Percentiles rank a stretch among this genome's conserved stretches.
phyloP scores from a whole-genome alignment of 2,329 filamentous ascomycete species.

The Verticillium albo-atrum region DNA sequence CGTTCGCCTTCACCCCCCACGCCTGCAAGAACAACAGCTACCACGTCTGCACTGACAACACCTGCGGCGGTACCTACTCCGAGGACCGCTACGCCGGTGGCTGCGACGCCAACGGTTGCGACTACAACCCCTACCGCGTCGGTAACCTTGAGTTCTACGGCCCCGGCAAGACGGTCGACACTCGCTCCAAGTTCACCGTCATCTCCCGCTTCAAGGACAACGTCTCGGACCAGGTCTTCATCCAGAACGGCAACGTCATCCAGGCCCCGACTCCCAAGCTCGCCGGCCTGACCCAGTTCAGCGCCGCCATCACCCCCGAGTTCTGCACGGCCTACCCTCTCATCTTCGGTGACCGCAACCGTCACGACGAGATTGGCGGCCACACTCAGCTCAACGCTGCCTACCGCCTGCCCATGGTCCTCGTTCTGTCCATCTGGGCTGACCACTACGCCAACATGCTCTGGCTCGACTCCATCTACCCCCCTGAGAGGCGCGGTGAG shows the following conservation, averaged over 20 bases:
- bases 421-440: slow-evolving; percentile 58
- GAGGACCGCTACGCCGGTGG: slow-evolving; percentile 48
- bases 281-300: slow-evolving; percentile 47
- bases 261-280: slow-evolving; percentile 14
- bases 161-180: slow-evolving; percentile 51
- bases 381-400: slow-evolving; percentile 48
- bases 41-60: slow-evolving; percentile 12
- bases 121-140: slow-evolving; percentile 62
- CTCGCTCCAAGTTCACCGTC: slow-evolving; percentile 52
- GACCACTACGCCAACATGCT: slow-evolving; percentile 60
- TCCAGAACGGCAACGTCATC: slow-evolving; percentile 9
- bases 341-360: slow-evolving; percentile 45
- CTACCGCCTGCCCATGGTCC: slow-evolving; percentile 52
- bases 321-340: slow-evolving; percentile 53
- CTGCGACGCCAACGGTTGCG: slow-evolving; percentile 63
- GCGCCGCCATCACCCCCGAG: slow-evolving; percentile 48
- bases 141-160: slow-evolving; percentile 59
- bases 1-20: slow-evolving; percentile 19
- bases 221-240: slow-evolving; percentile 12
- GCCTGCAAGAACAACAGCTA: slow-evolving; percentile 13
- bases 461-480: slow-evolving; percentile 59
- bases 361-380: slow-evolving; percentile 49
- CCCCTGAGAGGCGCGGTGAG: slow-evolving; percentile 21
- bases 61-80: slow-evolving; percentile 45
- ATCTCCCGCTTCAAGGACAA: slow-evolving; percentile 51